These are phyloP conservation scores for Ophiostoma triangulosporum DNA, from an alignment of 2,329 filamentous ascomycete genomes.

Conservation along the genomic window DNA sequence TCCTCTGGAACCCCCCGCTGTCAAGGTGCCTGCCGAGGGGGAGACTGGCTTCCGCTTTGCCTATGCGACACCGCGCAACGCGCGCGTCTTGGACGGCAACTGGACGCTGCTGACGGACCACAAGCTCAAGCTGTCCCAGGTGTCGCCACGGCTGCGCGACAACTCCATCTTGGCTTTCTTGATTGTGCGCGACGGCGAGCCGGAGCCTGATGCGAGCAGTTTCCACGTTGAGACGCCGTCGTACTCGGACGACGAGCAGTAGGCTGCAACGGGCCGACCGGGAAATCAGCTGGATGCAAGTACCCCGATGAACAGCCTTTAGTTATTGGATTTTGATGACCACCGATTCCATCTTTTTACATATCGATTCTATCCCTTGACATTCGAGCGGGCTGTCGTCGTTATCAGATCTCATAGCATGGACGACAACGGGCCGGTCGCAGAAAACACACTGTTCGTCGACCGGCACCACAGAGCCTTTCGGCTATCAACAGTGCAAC, in stretches of 20 bases:
- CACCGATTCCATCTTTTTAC: no score
- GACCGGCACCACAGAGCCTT: no score
- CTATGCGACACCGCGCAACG: not conserved
- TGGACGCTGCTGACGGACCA: not conserved
- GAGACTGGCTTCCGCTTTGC: not conserved
- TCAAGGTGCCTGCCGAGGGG: not conserved
- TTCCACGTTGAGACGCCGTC: not conserved
- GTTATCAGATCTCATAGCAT: no score
- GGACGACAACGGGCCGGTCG: no score
- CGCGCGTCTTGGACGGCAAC: not conserved
- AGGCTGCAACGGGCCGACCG: not conserved
- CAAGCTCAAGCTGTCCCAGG: not conserved
- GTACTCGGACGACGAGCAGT: not conserved
- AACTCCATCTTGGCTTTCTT: not conserved
- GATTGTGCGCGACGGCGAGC: not conserved
- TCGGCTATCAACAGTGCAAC: no score
- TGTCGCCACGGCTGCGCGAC: not conserved
- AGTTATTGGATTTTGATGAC: no score
- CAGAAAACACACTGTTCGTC: no score
- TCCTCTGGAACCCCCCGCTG: slow-evolving; percentile 14
- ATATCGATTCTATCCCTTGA: no score
- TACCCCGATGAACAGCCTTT: not conserved
- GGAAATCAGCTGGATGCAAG: not conserved
- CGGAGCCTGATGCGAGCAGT: not conserved
- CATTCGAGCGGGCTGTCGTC: no score